Conservation (phyloP, 805 yeast genomes). For the Ogataea henricii region DNA sequence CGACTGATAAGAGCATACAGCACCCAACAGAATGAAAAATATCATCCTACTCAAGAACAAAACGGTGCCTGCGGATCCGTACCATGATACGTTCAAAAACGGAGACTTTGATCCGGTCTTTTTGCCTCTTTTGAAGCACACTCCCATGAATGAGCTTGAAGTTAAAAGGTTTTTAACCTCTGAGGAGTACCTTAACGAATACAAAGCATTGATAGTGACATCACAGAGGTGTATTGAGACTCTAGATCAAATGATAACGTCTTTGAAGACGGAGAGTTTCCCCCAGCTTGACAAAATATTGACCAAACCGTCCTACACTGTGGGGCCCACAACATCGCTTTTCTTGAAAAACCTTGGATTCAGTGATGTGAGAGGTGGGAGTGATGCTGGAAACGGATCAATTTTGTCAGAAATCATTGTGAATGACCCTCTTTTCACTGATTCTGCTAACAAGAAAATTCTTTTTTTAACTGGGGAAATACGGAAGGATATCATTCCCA, state of each 20-base stretch:
- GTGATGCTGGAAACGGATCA: conserved; percentile 78
- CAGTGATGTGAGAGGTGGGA: conserved; percentile 67
- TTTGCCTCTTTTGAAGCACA: conserved; percentile 74
- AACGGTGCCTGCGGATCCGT: conserved; percentile 69
- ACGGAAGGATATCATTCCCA: conserved; percentile 80
- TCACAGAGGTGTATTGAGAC: conserved; percentile 92
- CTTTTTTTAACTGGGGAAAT: conserved; percentile 86
- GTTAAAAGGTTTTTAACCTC: conserved; percentile 49
- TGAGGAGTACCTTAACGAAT: conserved; percentile 39
- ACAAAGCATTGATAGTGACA: conserved; percentile 69
- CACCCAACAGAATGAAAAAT: too few species aligned
- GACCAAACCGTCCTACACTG: conserved; percentile 69
- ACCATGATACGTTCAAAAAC: conserved; percentile 45
- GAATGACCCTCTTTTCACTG: conserved; percentile 30
- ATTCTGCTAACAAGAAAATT: conserved; percentile 35
- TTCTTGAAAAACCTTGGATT: conserved; percentile 67
- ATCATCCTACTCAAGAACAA: conserved; percentile 69
- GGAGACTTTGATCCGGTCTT: conserved; percentile 51
- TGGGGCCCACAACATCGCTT: conserved; percentile 84
- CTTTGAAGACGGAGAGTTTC: conserved; percentile 22
- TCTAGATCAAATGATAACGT: conserved; percentile 47
- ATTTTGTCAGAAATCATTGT: conserved; percentile 65
- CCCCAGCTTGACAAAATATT: conserved; percentile 34
- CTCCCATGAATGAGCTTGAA: conserved; percentile 48
- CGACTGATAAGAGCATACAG: too few species aligned